phyloP scores from a whole-genome alignment of 139 green algal species.

The Tetraselmis chui region DNA sequence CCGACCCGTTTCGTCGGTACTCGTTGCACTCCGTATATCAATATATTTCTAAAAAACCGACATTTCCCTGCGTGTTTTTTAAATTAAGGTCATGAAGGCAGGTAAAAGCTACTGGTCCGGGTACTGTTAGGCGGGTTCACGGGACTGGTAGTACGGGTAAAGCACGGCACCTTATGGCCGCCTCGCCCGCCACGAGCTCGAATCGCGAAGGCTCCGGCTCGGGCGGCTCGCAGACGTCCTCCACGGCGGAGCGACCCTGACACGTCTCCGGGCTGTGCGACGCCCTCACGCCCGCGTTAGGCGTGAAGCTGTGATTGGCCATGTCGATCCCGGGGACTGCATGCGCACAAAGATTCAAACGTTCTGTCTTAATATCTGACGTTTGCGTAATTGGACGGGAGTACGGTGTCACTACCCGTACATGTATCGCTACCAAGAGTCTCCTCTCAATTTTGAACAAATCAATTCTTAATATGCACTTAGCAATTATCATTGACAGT shows the following conservation, averaged over 20 bases:
- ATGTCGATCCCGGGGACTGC: slow-evolving; percentile 30
- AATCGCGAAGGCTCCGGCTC: slow-evolving; percentile 28
- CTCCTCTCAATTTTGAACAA: too few species aligned
- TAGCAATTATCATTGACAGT: too few species aligned
- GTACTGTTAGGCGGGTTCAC: background rate
- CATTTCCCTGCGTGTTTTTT: background rate
- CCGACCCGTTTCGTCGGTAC: too few species aligned
- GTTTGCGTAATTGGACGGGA: too few species aligned
- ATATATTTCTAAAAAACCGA: background rate
- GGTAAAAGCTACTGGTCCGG: background rate
- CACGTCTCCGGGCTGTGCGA: slow-evolving; percentile 29
- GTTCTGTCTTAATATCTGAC: too few species aligned
- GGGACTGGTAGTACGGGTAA: too few species aligned
- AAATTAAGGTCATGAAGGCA: background rate
- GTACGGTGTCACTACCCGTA: too few species aligned
- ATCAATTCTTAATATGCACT: too few species aligned
- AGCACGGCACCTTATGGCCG: too few species aligned
- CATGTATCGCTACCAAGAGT: too few species aligned
- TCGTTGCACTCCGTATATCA: background rate
- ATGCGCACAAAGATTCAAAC: too few species aligned
- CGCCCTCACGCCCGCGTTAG: slow-evolving; percentile 24
- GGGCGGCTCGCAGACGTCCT: slow-evolving; percentile 33
- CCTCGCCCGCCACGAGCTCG: slow-evolving; percentile 20
- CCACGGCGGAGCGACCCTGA: slow-evolving; percentile 29
- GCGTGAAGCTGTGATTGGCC: slow-evolving; percentile 26